Evolutionary conservation across 257 asterid species (phyloP).

Genomic region (Verbena officinalis): DNA sequence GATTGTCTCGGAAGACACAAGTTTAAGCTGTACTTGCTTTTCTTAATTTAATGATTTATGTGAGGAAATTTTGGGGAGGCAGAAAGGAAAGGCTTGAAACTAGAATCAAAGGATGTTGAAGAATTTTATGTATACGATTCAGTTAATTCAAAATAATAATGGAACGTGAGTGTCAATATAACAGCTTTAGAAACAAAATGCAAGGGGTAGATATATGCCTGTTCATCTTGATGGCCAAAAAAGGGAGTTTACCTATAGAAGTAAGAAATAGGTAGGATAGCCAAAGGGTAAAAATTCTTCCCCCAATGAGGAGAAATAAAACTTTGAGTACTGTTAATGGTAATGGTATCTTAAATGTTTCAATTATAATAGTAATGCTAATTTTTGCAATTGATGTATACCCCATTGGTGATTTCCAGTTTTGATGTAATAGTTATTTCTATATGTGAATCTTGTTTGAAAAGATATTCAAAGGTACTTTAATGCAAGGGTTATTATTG

Average conservation of each 20-base stretch:
- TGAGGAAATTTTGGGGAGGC: not conserved
- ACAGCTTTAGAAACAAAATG: not conserved
- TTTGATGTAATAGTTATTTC: conserved; percentile 12
- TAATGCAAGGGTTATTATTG: conserved; percentile 27
- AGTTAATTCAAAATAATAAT: not conserved
- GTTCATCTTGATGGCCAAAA: not conserved
- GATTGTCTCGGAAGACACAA: not conserved
- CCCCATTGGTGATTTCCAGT: not conserved
- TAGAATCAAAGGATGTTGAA: not conserved
- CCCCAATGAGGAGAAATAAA: not conserved
- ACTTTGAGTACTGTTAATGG: conserved; percentile 12
- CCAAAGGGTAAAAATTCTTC: not conserved
- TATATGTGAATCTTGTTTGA: not conserved
- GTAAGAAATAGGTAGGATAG: conserved; percentile 14
- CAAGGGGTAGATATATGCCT: not conserved
- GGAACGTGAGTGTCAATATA: not conserved
- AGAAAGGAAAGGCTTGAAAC: not conserved
- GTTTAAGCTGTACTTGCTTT: not conserved
- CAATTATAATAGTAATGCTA: not conserved
- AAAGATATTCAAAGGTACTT: conserved; percentile 18
- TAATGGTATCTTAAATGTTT: conserved; percentile 5
- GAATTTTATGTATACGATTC: conserved; percentile 4
- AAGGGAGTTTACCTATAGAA: conserved; percentile 1
- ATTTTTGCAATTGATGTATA: conserved; percentile 1
- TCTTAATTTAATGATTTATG: conserved; percentile 10